phyloP scores from a whole-genome alignment of 2,329 filamentous ascomycete species.

The Penicillium janthinellum region DNA sequence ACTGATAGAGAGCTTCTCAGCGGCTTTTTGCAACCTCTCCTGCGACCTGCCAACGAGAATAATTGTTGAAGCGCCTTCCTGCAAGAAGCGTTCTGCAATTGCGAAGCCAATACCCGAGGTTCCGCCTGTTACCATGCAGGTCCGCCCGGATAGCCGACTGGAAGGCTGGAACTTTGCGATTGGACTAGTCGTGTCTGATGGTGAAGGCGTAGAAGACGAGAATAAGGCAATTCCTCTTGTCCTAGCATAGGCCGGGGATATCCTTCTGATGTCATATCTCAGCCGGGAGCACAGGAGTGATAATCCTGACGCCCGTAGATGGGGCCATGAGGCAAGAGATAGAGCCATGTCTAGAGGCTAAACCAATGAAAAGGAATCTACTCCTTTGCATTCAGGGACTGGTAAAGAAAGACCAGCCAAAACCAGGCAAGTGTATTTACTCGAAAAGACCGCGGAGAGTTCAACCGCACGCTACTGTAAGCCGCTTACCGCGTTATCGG shows the following conservation, averaged over 20 bases:
- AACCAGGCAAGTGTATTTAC: background rate
- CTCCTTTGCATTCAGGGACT: background rate
- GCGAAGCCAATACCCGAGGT: constrained; percentile 70
- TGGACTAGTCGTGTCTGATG: background rate
- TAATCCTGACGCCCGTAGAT: background rate
- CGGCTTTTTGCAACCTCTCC: constrained; percentile 47
- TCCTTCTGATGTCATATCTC: constrained; percentile 4
- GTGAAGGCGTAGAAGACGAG: constrained; percentile 15
- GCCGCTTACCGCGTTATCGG: constrained; percentile 4
- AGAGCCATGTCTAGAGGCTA: background rate
- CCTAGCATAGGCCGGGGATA: background rate
- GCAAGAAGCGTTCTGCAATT: constrained; percentile 67
- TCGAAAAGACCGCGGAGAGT: background rate
- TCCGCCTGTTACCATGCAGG: constrained; percentile 66
- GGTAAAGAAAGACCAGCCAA: background rate
- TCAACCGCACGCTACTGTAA: background rate
- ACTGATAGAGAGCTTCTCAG: constrained; percentile 14
- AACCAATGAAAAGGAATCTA: background rate
- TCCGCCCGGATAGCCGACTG: constrained; percentile 37
- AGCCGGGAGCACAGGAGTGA: background rate
- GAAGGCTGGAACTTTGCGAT: constrained; percentile 15
- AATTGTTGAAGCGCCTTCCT: constrained; percentile 58
- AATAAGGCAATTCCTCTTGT: background rate
- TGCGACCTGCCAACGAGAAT: constrained; percentile 64
- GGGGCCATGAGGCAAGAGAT: background rate